Base-by-base conservation (phyloP, 2,329 filamentous ascomycete species). In the Fusarium succisae region DNA sequence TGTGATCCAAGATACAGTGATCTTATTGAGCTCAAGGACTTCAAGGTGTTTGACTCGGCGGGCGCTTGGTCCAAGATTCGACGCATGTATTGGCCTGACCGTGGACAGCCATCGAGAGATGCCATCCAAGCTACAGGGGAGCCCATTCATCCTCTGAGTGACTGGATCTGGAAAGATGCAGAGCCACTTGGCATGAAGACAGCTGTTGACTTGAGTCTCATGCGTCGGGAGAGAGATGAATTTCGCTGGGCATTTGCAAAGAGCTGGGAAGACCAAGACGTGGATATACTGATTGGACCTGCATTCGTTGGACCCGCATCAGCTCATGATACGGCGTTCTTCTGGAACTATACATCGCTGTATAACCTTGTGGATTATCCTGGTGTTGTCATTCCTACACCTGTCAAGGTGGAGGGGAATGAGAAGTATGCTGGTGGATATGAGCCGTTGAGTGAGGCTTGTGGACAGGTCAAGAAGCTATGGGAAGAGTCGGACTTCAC, bases 321-420 rank as follows among this genome's bases (percentile, higher is more conserved):
- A 44, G 45, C 48, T 14, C 51, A 56, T 22, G 54, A 59, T 8
- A 57, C 66, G 9, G 58, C 5, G 84, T 85, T 86, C 47, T 91
- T 73, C 82, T 92, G 90, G 90, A 86, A 86, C 3, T 93, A 93
- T 72, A 91, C 89, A 0, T 82, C 86, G 4, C 86, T 90, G 69
- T 93, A 90, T 89, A 93, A 93, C 77, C 72, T 92, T 57, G 84
- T 93, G 9, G 90, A 93, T 77, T 91, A 91, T 79, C 89, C 91
- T 3, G 86, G 85, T 8, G 77, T 88, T 4, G 84, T 89, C 1
- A 90, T 93, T 73, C 91, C 91, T 0, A 87, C 87, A 4, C 73
- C 62, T 12, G 24, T 38, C 8, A 66, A 63, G 56, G 71, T 70
- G 10, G 32, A 54, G 8, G 69, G 69, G 3, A 53, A 57, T 22